A percentile compares a stretch with the other conserved stretches of the same genome.
These are phyloP conservation scores for Ophiostoma ips DNA, from an alignment of 2,329 filamentous ascomycete species.

Conservation along the genomic window DNA sequence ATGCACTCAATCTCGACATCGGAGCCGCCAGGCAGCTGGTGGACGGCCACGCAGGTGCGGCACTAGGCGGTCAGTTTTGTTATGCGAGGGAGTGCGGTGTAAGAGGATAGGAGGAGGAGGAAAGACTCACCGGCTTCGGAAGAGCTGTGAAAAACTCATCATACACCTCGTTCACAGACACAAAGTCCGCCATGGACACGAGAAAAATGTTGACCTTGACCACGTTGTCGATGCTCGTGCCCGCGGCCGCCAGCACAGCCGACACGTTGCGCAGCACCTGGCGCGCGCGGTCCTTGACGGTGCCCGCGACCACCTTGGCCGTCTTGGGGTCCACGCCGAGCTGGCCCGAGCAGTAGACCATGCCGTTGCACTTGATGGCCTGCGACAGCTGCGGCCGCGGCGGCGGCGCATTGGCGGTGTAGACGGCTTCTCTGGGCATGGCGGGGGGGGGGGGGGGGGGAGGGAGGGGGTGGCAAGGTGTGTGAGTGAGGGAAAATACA, in stretches of 20 bases:
- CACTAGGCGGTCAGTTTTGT: slow-evolving; percentile 18
- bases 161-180: slow-evolving; percentile 42
- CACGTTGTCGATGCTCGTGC: slow-evolving; percentile 43
- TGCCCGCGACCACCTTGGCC: slow-evolving; percentile 39
- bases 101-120: background rate
- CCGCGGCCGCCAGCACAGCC: slow-evolving; percentile 45
- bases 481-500: no score
- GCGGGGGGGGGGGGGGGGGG: background rate
- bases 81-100: background rate
- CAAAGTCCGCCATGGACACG: slow-evolving; percentile 51
- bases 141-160: slow-evolving; percentile 31
- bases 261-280: slow-evolving; percentile 45
- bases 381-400: slow-evolving; percentile 45
- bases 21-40: slow-evolving; percentile 55
- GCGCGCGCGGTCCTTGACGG: slow-evolving; percentile 36
- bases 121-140: slow-evolving; percentile 30
- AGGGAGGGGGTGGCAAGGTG: no score
- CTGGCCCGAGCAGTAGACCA: slow-evolving; percentile 57
- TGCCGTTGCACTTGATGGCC: slow-evolving; percentile 47
- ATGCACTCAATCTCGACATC: slow-evolving; percentile 63
- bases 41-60: slow-evolving; percentile 59
- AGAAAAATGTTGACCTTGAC: slow-evolving; percentile 57
- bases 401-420: slow-evolving; percentile 33
- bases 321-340: slow-evolving; percentile 45
- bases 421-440: slow-evolving; percentile 19